Evolutionary conservation across 2,329 filamentous ascomycete genomes (phyloP).

Genomic region (Onygenales sp.): DNA sequence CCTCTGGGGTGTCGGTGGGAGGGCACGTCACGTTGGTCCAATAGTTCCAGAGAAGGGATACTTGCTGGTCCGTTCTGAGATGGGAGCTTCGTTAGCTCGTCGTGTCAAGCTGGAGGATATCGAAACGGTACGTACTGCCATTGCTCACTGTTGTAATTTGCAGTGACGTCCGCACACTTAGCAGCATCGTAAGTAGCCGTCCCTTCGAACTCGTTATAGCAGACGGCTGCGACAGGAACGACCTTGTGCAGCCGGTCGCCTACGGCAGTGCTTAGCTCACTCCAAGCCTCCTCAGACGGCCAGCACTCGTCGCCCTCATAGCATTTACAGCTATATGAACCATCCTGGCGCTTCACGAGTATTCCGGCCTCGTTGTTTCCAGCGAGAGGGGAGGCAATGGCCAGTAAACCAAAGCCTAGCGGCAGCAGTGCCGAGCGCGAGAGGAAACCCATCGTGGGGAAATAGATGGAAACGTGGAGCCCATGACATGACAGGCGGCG

Average conservation of each 20-base stretch:
- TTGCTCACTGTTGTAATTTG: neutral
- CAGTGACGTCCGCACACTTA: neutral
- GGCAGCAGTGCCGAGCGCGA: neutral
- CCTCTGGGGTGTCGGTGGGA: neutral
- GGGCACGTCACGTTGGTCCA: neutral
- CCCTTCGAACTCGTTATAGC: neutral
- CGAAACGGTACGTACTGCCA: neutral
- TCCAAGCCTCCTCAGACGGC: slow-evolving; percentile 41
- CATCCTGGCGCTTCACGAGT: neutral
- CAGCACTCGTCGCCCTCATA: slow-evolving; percentile 47
- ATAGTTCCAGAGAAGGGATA: neutral
- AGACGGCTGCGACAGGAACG: neutral
- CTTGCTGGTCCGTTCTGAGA: neutral
- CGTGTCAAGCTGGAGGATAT: neutral
- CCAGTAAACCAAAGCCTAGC: neutral
- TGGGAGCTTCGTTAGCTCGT: neutral
- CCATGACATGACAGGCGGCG: too few species aligned
- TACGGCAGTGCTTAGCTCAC: slow-evolving; percentile 41
- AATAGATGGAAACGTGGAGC: neutral
- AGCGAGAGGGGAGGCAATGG: neutral
- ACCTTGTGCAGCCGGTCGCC: slow-evolving; percentile 31
- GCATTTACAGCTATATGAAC: slow-evolving; percentile 18
- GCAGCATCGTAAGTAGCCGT: neutral
- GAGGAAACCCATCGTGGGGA: neutral
- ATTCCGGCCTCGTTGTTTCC: neutral